Percentiles rank a stretch among this genome's conserved stretches.
These are phyloP conservation scores for Gremmenia infestans DNA, from an alignment of 2,329 filamentous ascomycete genomes.

Conservation along the genomic window DNA sequence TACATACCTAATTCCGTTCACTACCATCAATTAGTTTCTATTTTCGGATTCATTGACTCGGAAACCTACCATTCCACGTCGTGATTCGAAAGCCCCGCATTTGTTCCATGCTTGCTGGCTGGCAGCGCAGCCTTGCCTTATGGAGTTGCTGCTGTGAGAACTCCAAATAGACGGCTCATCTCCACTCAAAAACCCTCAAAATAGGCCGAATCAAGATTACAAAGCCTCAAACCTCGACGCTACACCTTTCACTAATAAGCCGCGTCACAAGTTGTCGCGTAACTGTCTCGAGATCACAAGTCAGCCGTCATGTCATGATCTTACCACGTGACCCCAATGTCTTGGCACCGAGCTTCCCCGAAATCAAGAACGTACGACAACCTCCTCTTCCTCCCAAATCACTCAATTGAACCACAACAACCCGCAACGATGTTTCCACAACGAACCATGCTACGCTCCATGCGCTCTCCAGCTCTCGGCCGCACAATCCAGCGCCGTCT, in stretches of 20 bases:
- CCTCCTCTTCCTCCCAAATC: neutral
- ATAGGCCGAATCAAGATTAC: neutral
- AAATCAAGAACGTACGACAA: neutral
- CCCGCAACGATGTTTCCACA: constrained; percentile 56
- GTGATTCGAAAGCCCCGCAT: constrained; percentile 74
- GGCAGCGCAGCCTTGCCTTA: neutral
- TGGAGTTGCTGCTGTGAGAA: neutral
- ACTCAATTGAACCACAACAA: constrained; percentile 13
- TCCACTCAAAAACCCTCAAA: neutral
- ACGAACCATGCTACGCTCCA: constrained; percentile 55
- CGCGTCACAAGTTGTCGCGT: neutral
- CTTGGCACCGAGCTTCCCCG: neutral
- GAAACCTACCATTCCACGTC: constrained; percentile 70
- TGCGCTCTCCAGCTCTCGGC: constrained; percentile 51
- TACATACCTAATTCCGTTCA: constrained; percentile 70
- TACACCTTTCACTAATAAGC: neutral
- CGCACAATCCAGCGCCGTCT: constrained; percentile 63
- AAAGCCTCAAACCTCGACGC: neutral
- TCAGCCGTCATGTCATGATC: neutral
- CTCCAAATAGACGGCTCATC: neutral
- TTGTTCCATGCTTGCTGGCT: constrained; percentile 9
- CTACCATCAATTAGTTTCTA: constrained; percentile 37
- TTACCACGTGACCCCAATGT: neutral
- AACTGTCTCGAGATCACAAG: neutral
- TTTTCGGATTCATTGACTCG: neutral